Conservation (phyloP, 164 flowering plant species). For the Tetracentron sinense region DNA sequence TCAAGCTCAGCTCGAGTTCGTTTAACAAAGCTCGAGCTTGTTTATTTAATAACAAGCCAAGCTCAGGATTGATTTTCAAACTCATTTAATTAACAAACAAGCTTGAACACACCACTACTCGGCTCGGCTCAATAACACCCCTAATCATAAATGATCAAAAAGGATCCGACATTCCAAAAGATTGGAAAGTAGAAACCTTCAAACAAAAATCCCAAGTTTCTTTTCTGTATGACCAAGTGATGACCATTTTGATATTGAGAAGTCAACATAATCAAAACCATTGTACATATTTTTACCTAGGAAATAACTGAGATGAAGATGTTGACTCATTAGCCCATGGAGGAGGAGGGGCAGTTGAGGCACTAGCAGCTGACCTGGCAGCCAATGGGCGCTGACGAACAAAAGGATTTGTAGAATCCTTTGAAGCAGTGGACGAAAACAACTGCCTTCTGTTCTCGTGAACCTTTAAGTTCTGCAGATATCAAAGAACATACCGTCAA, state of each 20-base stretch:
- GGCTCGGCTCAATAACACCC: too few species aligned
- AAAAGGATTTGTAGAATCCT: constrained; percentile 78
- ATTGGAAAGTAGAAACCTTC: neutral
- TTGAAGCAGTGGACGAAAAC: constrained; percentile 69
- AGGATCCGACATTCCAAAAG: neutral
- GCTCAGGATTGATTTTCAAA: too few species aligned
- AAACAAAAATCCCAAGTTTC: neutral
- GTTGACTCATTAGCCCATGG: constrained; percentile 82
- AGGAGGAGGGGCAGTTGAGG: constrained; percentile 55
- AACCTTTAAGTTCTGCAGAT: constrained; percentile 72
- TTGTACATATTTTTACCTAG: constrained; percentile 34
- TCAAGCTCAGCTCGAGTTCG: too few species aligned
- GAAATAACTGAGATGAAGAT: constrained; percentile 58
- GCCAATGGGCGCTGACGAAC: constrained; percentile 92
- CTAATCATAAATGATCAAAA: neutral
- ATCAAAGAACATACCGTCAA: constrained; percentile 13
- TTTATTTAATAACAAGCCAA: too few species aligned
- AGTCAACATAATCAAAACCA: neutral
- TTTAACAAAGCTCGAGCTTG: too few species aligned
- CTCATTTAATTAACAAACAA: too few species aligned
- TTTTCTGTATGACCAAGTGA: neutral
- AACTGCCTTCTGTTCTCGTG: constrained; percentile 91
- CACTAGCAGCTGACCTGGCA: constrained; percentile 44
- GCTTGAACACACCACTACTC: too few species aligned
- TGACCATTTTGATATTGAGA: too few species aligned